Evolutionary conservation across 2,329 filamentous ascomycete genomes (phyloP).

Genomic region (Xylaria multiplex): DNA sequence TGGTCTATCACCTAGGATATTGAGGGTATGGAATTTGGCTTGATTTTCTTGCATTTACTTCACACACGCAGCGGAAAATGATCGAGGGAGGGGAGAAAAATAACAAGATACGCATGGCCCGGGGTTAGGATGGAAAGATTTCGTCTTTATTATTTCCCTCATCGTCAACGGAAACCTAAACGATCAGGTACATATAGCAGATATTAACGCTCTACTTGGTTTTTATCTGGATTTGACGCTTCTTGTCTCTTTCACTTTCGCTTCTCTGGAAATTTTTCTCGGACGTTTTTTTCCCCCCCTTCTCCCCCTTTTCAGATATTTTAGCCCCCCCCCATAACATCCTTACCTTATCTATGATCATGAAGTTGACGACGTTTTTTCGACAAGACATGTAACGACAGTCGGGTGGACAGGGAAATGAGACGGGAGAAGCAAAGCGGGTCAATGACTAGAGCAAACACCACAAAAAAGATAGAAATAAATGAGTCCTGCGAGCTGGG

Average conservation of each 20-base stretch:
- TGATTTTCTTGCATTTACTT: slow-evolving; percentile 25
- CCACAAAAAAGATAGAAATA: not conserved
- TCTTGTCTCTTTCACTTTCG: not conserved
- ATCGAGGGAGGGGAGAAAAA: slow-evolving; percentile 13
- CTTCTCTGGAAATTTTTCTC: not conserved
- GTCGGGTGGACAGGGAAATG: not conserved
- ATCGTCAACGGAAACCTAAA: slow-evolving; percentile 20
- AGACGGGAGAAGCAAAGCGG: not conserved
- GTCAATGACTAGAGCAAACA: not conserved
- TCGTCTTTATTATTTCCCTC: slow-evolving; percentile 12
- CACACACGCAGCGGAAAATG: not conserved
- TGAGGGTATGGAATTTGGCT: slow-evolving; percentile 19
- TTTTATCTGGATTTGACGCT: not conserved
- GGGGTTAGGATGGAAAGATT: slow-evolving; percentile 22
- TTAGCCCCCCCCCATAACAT: too few species aligned
- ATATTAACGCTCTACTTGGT: slow-evolving; percentile 4
- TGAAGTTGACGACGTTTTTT: slow-evolving; percentile 20
- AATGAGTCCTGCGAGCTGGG: slow-evolving; percentile 21
- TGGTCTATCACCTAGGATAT: not conserved
- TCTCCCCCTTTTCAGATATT: not conserved
- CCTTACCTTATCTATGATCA: slow-evolving; percentile 7
- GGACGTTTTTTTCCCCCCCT: not conserved
- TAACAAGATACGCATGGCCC: slow-evolving; percentile 24
- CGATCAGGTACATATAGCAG: slow-evolving; percentile 14
- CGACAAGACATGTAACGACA: not conserved